These are phyloP conservation scores for Pulveroboletus sp. DNA, from an alignment of 768 basidiomycete species.

Conservation along the genomic window DNA sequence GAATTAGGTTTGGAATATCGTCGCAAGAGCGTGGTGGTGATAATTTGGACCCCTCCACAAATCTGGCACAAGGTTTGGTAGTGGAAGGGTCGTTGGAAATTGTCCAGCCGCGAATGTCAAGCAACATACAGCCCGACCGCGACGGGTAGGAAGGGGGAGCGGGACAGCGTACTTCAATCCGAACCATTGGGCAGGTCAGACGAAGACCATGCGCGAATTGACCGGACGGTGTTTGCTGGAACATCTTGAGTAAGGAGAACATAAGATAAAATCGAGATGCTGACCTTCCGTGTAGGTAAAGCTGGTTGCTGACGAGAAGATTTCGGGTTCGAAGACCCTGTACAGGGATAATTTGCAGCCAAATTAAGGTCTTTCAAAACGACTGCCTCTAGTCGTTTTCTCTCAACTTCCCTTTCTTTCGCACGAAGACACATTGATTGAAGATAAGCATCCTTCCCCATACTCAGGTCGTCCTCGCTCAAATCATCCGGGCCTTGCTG, in stretches of 20 bases:
- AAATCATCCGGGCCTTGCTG: constrained; percentile 4
- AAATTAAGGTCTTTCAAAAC: constrained; percentile 60
- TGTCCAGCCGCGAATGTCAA: constrained; percentile 57
- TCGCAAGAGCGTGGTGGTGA: not conserved
- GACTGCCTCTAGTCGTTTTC: constrained; percentile 42
- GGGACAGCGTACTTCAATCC: constrained; percentile 65
- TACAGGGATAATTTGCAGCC: constrained; percentile 41
- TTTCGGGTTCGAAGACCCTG: constrained; percentile 6
- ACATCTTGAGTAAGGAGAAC: constrained; percentile 3
- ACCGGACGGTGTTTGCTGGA: constrained; percentile 9
- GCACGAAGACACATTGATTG: constrained; percentile 14
- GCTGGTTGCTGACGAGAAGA: constrained; percentile 3
- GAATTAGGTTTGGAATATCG: constrained; percentile 18
- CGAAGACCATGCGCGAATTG: constrained; percentile 22
- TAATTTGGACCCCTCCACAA: constrained; percentile 20
- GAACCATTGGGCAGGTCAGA: constrained; percentile 52
- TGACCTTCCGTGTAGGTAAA: constrained; percentile 16
- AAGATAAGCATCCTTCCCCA: constrained; percentile 24
- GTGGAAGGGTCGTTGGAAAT: constrained; percentile 32
- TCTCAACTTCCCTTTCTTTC: constrained; percentile 35
- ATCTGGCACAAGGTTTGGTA: constrained; percentile 26
- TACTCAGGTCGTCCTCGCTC: constrained; percentile 12
- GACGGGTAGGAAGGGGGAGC: constrained; percentile 43
- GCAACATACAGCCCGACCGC: constrained; percentile 65
- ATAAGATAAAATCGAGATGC: not conserved